Base-by-base conservation (phyloP, 768 basidiomycete species). In the Mycena sanguinolenta region DNA sequence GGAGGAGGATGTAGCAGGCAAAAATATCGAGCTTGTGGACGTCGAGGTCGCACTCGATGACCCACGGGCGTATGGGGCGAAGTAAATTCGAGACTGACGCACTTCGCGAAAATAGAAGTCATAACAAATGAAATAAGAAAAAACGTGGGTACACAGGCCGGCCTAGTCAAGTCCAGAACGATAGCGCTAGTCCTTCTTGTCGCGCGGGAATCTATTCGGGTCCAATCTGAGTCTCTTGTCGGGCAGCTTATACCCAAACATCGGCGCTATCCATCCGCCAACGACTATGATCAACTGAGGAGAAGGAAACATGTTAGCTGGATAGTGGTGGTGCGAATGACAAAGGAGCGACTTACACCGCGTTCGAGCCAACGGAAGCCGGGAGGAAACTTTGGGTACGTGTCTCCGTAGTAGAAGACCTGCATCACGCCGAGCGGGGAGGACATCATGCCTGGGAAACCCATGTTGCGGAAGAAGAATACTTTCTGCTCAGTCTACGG, bases 381-480 rank as follows among this genome's bases (percentile, higher is more conserved):
- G 23, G 36, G 23, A 9, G 65, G 65, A 21, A 67, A 19, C n/a
- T 59, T 36, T 21, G 65, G 65, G 30, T 67, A 67, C 16, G 32
- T 9, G 38, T 67, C 65, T 23, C 50, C 65, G 36, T 54, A 54
- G 39, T 67, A 67, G 14, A 67, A 67, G 27, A 67, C 50, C 36
- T 60, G 65, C 65, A 67, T 67, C 12, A 60, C 14, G 3, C 58
- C 13, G 6, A 59, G 50, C 49, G 30, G 28, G 19, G 58, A 60
- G 9, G 32, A 25, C 13, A 42, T 25, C 27, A 67, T 30, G 2
- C 65, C 65, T 2, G 52, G 58, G 21, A n/a, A 49, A 16, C 27
- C 53, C 58, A 67, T 14, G 39, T 60, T 60, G 19, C 65, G 65
- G 58, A 67, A 67, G 52, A 67, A 67, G 19, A 12, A 50, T 25